Conservation (phyloP, 306 rosid species). For the Lupinus albus region DNA sequence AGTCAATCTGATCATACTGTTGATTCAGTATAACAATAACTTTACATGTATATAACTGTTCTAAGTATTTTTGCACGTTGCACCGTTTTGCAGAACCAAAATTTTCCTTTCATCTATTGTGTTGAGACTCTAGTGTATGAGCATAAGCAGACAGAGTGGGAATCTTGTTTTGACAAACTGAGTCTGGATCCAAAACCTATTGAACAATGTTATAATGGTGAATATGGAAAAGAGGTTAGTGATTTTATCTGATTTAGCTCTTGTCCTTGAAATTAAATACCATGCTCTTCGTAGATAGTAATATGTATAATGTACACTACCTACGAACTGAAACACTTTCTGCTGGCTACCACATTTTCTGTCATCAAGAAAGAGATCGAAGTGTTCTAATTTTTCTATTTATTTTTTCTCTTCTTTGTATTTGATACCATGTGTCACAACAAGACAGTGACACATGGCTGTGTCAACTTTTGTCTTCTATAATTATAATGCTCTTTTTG, state of each 20-base stretch:
- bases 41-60: slow-evolving; percentile 25
- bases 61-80: not conserved
- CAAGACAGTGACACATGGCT: too few species aligned
- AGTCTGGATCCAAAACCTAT: slow-evolving; percentile 64
- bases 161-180: slow-evolving; percentile 68
- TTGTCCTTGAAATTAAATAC: not conserved
- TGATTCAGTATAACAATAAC: not conserved
- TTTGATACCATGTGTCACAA: too few species aligned
- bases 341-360: slow-evolving; percentile 1
- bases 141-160: slow-evolving; percentile 55
- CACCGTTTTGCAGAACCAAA: slow-evolving; percentile 57
- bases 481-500: not conserved
- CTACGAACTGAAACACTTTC: not conserved
- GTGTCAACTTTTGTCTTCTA: too few species aligned
- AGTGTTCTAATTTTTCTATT: not conserved
- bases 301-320: not conserved
- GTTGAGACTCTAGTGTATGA: slow-evolving; percentile 56
- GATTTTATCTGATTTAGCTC: not conserved
- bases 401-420: slow-evolving; percentile 24
- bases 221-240: slow-evolving; percentile 74
- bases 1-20: slow-evolving; percentile 21
- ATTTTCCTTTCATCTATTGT: slow-evolving; percentile 81
- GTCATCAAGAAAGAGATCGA: slow-evolving; percentile 1
- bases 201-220: slow-evolving; percentile 62
- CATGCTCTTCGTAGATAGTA: not conserved